Conservation (phyloP, 371 early-diverging fungal genomes). For the Dichotomocladium elegans region DNA sequence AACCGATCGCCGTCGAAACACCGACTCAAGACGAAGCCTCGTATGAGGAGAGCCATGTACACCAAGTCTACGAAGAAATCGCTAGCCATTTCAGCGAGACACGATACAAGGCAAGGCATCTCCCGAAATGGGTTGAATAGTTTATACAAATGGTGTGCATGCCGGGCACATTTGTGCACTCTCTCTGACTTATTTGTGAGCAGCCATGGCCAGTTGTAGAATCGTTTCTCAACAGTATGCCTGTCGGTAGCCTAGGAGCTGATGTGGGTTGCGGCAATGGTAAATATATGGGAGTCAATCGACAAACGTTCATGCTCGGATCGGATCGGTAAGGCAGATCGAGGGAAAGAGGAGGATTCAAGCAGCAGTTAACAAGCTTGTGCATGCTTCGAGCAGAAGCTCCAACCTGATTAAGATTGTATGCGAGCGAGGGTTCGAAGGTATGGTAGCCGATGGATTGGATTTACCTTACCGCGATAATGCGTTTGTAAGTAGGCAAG, state of each 20-base stretch:
- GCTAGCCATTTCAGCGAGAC: slow-evolving; percentile 93
- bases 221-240: slow-evolving; percentile 61
- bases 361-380: background rate
- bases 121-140: background rate
- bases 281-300: slow-evolving; percentile 90
- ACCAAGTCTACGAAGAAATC: slow-evolving; percentile 89
- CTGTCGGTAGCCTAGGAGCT: slow-evolving; percentile 75
- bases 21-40: slow-evolving; percentile 42
- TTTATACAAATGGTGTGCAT: too few species aligned
- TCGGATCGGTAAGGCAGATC: slow-evolving; percentile 68
- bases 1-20: slow-evolving; percentile 51
- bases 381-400: slow-evolving; percentile 45
- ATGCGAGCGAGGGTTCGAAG: slow-evolving; percentile 74
- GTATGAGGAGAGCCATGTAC: slow-evolving; percentile 81
- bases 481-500: slow-evolving; percentile 58
- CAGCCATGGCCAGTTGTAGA: slow-evolving; percentile 97
- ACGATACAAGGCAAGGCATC: slow-evolving; percentile 80
- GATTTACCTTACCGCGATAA: slow-evolving; percentile 69
- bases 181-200: background rate
- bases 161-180: too few species aligned
- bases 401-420: slow-evolving; percentile 77
- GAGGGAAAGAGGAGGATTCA: background rate
- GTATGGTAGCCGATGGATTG: slow-evolving; percentile 82
- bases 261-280: slow-evolving; percentile 99
- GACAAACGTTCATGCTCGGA: slow-evolving; percentile 71